Conservation (phyloP, 495 filamentous ascomycete species). For the Aspergillus asperescens region DNA sequence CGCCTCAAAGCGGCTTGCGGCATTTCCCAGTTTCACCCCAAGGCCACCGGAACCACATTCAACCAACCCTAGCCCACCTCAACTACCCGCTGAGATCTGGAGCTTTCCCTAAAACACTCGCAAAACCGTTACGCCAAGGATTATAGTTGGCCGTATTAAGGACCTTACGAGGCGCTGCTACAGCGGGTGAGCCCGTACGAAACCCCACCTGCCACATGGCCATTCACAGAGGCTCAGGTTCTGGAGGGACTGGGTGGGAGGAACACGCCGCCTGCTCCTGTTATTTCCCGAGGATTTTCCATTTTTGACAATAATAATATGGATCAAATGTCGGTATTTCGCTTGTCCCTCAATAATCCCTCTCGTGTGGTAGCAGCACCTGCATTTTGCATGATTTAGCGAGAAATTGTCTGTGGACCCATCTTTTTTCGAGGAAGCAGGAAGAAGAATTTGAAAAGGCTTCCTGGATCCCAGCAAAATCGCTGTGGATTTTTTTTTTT, state of each 20-base stretch:
- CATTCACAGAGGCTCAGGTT: conserved; percentile 11
- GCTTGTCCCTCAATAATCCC: neutral
- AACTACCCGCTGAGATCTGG: conserved; percentile 5
- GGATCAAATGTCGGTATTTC: neutral
- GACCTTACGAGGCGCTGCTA: conserved; percentile 21
- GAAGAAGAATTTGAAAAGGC: conserved; percentile 1
- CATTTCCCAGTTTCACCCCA: conserved; percentile 1
- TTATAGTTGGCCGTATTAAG: conserved; percentile 14
- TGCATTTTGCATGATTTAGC: conserved; percentile 9
- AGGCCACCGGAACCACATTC: neutral
- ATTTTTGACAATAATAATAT: neutral
- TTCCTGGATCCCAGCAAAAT: conserved; percentile 14
- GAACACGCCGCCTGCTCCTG: conserved; percentile 2
- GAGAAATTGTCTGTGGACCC: neutral
- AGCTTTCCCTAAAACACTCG: conserved; percentile 15
- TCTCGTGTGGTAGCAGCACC: neutral
- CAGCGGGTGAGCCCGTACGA: conserved; percentile 36
- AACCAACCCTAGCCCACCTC: conserved; percentile 12
- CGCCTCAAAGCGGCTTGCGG: neutral
- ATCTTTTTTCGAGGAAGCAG: conserved; percentile 5
- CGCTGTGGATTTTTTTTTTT: conserved; percentile 2
- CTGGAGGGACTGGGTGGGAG: conserved; percentile 2
- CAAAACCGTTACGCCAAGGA: conserved; percentile 41
- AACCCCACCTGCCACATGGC: conserved; percentile 32
- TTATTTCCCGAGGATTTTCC: conserved; percentile 6